Conservation (phyloP, 352 stramenopile genomes). For the Pythium sukuiense region DNA sequence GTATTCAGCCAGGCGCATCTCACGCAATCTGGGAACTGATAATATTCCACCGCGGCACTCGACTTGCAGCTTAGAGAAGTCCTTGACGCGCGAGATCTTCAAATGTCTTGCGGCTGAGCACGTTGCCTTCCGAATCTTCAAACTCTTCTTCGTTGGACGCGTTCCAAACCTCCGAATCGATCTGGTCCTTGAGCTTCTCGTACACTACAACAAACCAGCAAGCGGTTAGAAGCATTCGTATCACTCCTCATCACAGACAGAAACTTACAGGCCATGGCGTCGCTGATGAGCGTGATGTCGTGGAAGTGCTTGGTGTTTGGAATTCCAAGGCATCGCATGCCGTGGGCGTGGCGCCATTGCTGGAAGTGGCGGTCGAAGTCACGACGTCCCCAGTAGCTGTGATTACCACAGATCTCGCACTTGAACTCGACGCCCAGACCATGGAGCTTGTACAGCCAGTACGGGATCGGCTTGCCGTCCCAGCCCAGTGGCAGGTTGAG, state of each 20-base stretch:
- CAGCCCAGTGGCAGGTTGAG: slow-evolving; percentile 98
- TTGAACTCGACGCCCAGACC: slow-evolving; percentile 98
- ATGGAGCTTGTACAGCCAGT: slow-evolving; percentile 99
- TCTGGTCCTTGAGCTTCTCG: slow-evolving; percentile 93
- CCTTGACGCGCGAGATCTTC: slow-evolving; percentile 98
- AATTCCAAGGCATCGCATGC: slow-evolving; percentile 98
- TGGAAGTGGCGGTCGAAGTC: slow-evolving; percentile 98
- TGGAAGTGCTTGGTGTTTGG: slow-evolving; percentile 99
- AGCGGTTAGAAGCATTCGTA: background rate
- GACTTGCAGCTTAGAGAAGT: slow-evolving; percentile 77
- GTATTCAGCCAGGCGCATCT: background rate
- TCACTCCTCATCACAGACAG: background rate
- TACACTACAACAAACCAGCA: slow-evolving; percentile 85
- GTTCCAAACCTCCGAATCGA: slow-evolving; percentile 94
- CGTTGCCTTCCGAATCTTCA: slow-evolving; percentile 99
- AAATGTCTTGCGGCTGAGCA: slow-evolving; percentile 97
- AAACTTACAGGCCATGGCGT: slow-evolving; percentile 86
- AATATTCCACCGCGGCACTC: background rate
- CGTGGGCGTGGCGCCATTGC: slow-evolving; percentile 97
- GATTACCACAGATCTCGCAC: slow-evolving; percentile 99
- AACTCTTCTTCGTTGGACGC: slow-evolving; percentile 96
- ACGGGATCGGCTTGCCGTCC: slow-evolving; percentile 99
- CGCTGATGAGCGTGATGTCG: slow-evolving; percentile 98
- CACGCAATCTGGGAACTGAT: background rate
- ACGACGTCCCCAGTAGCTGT: slow-evolving; percentile 96